Evolutionary conservation across 148 eudicot species (phyloP), one percentile per base, ranked within the genome.

Genomic region (Rhododendron ferrugineum): DNA sequence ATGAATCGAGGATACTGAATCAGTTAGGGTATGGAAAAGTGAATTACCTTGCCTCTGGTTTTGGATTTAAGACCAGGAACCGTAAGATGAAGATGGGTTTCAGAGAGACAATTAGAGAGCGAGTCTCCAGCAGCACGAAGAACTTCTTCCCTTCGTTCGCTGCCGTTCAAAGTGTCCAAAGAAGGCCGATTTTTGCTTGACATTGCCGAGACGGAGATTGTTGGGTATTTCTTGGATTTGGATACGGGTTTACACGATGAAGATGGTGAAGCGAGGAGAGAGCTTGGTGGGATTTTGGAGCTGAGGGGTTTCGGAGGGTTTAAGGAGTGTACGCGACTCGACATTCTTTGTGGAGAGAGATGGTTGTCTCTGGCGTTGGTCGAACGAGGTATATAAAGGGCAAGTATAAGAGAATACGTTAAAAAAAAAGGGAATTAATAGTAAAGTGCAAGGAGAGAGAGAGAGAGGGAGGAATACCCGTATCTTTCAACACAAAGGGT

Each of bases 31-130:
- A 5, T 0, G 80, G 23, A 64, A 22, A 23, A 14, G 23, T 15
- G 14, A 30, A 58, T 40, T 85, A 96, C 99, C 98, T 96, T 96
- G 89, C 99, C 99, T 86, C 94, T 90, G 82, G 83, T 89, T 91
- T 96, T 96, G 47, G 98, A 95, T 66, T 88, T 86, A 52, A 96
- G 93, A 32, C 90, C 92, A 34, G 95, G 98, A 84, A 96, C 94
- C 50, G 95, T 89, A 11, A 91, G 90, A 84, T 93, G 93, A 81
- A 96, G 99, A 83, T 94, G 88, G 58, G 99, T 95, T 50, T 96
- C 98, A 0, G 95, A 92, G 34, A 96, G 91, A 56, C 98, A 95
- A 62, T 93, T 92, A 60, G 89, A 64, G 6, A 91, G 66, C 50
- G 96, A 91, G 83, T 85, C 86, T 88, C 89, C 81, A 30, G 93